Percentiles rank a stretch among this genome's conserved stretches.
phyloP scores from a whole-genome alignment of 2,329 filamentous ascomycete species.

The Venturia nashicola region DNA sequence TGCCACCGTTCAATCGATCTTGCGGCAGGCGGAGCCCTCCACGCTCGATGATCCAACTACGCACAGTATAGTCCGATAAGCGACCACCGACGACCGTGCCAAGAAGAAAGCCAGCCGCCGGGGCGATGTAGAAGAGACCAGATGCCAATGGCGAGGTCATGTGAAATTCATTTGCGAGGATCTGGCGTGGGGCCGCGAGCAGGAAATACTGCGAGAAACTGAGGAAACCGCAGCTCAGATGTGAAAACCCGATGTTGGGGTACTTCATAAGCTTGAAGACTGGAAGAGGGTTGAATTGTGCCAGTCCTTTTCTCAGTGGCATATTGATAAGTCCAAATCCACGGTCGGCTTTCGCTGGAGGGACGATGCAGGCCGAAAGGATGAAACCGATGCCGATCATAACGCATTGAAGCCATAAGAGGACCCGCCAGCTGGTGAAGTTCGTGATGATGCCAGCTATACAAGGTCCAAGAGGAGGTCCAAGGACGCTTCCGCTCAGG shows the following conservation, averaged over 20 bases:
- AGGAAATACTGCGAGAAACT: constrained; percentile 15
- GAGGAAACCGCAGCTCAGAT: constrained; percentile 12
- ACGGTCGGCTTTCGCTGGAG: constrained; percentile 5
- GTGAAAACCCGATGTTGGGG: constrained; percentile 17
- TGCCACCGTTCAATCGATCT: constrained; percentile 15
- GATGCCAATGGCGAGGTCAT: constrained; percentile 13
- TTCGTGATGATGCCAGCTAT: constrained; percentile 21
- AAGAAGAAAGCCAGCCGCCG: constrained; percentile 14
- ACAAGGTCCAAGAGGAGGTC: constrained; percentile 27
- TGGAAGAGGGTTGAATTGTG: constrained; percentile 15
- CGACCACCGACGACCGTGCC: constrained; percentile 15
- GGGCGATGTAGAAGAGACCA: constrained; percentile 16
- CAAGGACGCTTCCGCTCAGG: constrained; percentile 29
- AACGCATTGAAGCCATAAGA: constrained; percentile 22
- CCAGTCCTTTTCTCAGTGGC: background rate
- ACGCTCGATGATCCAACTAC: constrained; percentile 12
- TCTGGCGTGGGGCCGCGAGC: constrained; percentile 14
- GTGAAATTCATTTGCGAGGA: constrained; percentile 13
- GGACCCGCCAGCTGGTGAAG: constrained; percentile 19
- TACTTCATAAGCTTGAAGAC: constrained; percentile 16
- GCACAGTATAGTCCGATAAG: constrained; percentile 15
- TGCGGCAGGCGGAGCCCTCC: constrained; percentile 14
- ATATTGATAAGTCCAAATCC: background rate
- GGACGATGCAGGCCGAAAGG: constrained; percentile 18
- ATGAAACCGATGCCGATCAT: constrained; percentile 20